These are phyloP conservation scores for Hymenoscyphus albidus DNA, from an alignment of 2,329 filamentous ascomycete genomes.

Conservation along the genomic window DNA sequence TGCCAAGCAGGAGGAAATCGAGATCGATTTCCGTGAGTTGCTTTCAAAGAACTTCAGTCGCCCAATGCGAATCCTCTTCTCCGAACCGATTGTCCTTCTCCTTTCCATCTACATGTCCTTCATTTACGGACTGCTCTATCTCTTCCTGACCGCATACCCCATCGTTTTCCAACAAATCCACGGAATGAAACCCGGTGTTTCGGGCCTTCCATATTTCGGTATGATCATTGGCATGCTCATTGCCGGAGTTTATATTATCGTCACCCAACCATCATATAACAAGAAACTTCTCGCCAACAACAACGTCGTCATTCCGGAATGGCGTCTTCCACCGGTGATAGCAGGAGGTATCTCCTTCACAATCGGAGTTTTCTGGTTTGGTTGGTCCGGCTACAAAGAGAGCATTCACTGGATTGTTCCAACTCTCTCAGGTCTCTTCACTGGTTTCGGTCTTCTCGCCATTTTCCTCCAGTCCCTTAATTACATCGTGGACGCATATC, in stretches of 20 bases:
- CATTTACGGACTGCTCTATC: conserved; percentile 75
- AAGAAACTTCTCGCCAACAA: conserved; percentile 66
- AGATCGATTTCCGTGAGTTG: conserved; percentile 61
- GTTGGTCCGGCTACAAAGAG: conserved; percentile 55
- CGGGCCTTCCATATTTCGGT: conserved; percentile 79
- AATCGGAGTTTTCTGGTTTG: conserved; percentile 71
- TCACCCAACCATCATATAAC: conserved; percentile 63
- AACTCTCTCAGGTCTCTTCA: conserved; percentile 56
- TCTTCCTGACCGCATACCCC: conserved; percentile 81
- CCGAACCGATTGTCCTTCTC: conserved; percentile 65
- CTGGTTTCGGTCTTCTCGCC: conserved; percentile 74
- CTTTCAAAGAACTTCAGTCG: conserved; percentile 50
- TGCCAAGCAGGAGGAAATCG: conserved; percentile 68
- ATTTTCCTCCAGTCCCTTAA: conserved; percentile 81
- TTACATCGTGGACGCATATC: conserved; percentile 74
- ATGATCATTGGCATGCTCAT: conserved; percentile 72
- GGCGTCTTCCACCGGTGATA: conserved; percentile 61
- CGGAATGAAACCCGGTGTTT: conserved; percentile 63
- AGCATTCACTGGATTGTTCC: conserved; percentile 63
- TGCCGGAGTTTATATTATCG: conserved; percentile 60
- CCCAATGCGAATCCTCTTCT: conserved; percentile 48
- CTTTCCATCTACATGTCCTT: conserved; percentile 71
- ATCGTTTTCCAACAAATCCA: conserved; percentile 75
- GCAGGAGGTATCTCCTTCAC: conserved; percentile 57
- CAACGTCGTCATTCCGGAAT: conserved; percentile 60